These are phyloP conservation scores for Arxiozyma bovina DNA, from an alignment of 1,139 yeast species.

Conservation along the genomic window DNA sequence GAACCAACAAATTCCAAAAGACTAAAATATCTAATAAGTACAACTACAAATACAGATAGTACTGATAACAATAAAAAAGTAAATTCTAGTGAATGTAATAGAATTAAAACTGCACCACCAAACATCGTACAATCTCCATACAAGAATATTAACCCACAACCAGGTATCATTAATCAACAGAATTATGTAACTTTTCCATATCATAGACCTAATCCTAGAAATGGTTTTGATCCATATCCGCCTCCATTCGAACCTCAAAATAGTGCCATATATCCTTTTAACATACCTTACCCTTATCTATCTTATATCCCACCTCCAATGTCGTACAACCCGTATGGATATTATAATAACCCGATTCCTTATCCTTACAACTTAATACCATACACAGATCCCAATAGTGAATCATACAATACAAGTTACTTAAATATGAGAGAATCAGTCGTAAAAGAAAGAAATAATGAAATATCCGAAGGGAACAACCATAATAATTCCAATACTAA, in stretches of 20 bases:
- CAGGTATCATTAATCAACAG: background rate
- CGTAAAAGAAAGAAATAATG: background rate
- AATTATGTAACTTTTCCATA: no score
- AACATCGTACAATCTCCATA: constrained; percentile 10
- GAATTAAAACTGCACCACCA: constrained; percentile 16
- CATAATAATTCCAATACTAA: background rate
- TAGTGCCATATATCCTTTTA: background rate
- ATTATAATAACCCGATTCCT: background rate
- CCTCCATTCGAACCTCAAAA: background rate
- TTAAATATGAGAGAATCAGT: background rate
- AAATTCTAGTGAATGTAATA: background rate
- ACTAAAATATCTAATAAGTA: constrained; percentile 1
- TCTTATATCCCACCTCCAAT: background rate
- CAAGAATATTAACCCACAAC: background rate
- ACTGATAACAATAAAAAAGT: background rate
- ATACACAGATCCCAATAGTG: background rate
- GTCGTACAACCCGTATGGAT: background rate
- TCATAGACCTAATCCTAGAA: background rate
- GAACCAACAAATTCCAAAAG: background rate
- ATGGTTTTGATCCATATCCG: background rate
- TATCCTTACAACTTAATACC: background rate
- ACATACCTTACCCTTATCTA: background rate
- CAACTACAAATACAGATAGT: background rate
- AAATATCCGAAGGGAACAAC: constrained; percentile 1
- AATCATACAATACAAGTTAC: background rate